A percentile compares a stretch with the other conserved stretches of the same genome.
Evolutionary conservation across 192 early-diverging fungal species (phyloP).

Genomic region (Coemansia sp.): DNA sequence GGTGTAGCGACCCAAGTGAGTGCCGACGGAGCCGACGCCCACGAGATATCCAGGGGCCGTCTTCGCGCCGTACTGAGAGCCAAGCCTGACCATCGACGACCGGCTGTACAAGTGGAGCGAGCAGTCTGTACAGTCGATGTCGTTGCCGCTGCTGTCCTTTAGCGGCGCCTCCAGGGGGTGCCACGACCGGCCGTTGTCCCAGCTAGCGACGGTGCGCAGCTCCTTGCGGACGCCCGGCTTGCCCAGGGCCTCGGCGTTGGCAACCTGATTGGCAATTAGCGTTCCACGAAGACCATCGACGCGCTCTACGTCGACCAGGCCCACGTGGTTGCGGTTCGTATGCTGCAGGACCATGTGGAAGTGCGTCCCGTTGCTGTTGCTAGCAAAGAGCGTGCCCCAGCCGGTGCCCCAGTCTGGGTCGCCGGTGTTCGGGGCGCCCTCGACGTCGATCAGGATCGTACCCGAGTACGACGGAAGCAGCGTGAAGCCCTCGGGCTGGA

Average conservation of each 20-base stretch:
- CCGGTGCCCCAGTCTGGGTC: slow-evolving; percentile 34
- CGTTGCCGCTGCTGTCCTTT: slow-evolving; percentile 27
- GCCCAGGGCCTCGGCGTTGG: slow-evolving; percentile 65
- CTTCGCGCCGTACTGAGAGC: slow-evolving; percentile 63
- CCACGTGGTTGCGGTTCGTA: slow-evolving; percentile 72
- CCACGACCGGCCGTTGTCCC: slow-evolving; percentile 85
- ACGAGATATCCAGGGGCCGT: slow-evolving; percentile 79
- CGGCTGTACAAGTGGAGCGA: slow-evolving; percentile 78
- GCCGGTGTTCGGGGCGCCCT: slow-evolving; percentile 55
- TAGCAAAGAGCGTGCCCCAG: slow-evolving; percentile 73
- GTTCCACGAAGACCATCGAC: slow-evolving; percentile 84
- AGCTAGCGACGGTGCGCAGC: slow-evolving; percentile 75
- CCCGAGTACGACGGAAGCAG: slow-evolving; percentile 81
- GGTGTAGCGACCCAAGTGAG: slow-evolving; percentile 56
- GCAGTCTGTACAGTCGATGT: slow-evolving; percentile 56
- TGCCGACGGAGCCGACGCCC: slow-evolving; percentile 88
- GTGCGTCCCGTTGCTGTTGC: slow-evolving; percentile 79
- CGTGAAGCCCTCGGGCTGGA: slow-evolving; percentile 79
- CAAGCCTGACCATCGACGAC: slow-evolving; percentile 54
- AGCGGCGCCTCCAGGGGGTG: slow-evolving; percentile 56
- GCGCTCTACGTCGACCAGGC: slow-evolving; percentile 87
- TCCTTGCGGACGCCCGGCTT: slow-evolving; percentile 57
- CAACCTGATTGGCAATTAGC: slow-evolving; percentile 83
- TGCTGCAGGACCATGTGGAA: slow-evolving; percentile 72
- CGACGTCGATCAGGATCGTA: slow-evolving; percentile 74